Conservation (phyloP, 1,284 basidiomycete species). For the Lentinula novae-zelandiae region DNA sequence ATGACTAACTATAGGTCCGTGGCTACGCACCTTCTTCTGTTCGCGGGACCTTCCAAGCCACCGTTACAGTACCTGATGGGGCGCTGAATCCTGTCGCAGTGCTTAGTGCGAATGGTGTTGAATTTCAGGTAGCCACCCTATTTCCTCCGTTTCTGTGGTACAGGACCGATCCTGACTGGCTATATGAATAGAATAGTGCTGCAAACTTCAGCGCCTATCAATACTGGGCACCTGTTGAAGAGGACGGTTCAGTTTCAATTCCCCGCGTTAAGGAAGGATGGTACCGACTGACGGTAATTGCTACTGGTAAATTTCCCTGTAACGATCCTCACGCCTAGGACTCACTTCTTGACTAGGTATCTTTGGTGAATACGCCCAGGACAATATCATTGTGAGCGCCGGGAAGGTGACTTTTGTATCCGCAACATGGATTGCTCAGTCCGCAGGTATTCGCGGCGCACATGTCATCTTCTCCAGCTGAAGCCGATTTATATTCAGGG, state of each 20-base stretch:
- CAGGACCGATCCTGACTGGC: background rate
- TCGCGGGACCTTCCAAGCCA: conserved; percentile 19
- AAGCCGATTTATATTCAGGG: conserved; percentile 10
- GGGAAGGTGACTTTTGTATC: conserved; percentile 15
- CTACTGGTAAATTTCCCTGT: conserved; percentile 17
- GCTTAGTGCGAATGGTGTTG: conserved; percentile 22
- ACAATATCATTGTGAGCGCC: conserved; percentile 21
- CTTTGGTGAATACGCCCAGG: conserved; percentile 26
- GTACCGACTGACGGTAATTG: conserved; percentile 25
- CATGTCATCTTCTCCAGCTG: background rate
- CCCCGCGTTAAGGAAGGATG: conserved; percentile 24
- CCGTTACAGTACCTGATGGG: conserved; percentile 18
- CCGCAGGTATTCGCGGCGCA: conserved; percentile 1
- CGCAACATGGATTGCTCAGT: conserved; percentile 22
- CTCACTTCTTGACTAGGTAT: conserved; percentile 17
- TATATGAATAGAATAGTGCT: conserved; percentile 18
- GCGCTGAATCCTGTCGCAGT: conserved; percentile 21
- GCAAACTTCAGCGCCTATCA: conserved; percentile 22
- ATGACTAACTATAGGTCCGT: conserved; percentile 13
- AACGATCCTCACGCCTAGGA: background rate
- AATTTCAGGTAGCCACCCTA: conserved; percentile 18
- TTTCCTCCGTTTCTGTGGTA: too few species aligned
- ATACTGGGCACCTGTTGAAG: conserved; percentile 21
- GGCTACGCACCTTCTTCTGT: conserved; percentile 16
- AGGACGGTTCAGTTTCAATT: conserved; percentile 19